Base-by-base conservation (phyloP, 176 grass and related monocot genomes). In the Carex cristatella region DNA sequence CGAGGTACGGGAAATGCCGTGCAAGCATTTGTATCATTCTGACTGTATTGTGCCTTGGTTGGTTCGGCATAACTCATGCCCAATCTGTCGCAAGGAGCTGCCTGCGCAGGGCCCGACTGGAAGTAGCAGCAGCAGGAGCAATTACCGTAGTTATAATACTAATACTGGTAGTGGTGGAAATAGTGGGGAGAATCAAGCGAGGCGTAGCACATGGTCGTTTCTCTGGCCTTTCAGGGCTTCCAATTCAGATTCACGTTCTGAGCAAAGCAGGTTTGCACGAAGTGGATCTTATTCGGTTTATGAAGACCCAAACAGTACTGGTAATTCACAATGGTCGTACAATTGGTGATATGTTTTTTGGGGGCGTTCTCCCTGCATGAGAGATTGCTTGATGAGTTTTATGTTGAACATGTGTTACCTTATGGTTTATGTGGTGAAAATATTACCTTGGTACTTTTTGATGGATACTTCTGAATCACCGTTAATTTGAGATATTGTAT, bases 21-120 rank as follows among this genome's bases (percentile, higher is more conserved):
- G 96, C 82, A 95, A 94, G 85, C 96, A 99, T 87, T 64, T 99
- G 54, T 99, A 95, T 60, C 96, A 99, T 37, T 54, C 86, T 3
- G 89, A 92, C 61, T 99, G 96, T 90, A 94, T 99, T 58, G 68
- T 99, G 8, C 96, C 96, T 8, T 99, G 93, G 96, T 48, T 99
- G 76, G 77, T 92, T 65, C 91, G 89, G 81, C 96, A 95, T 79
- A 99, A 99, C 72, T 99, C 96, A 46, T 99, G 96, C 68, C 96
- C 96, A 0, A 90, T 99, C 67, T 99, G 96, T 86, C 89, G 93
- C 69, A 87, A 91, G 83, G 87, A 92, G 9, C 82, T 99, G 87
- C 88, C 91, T 18, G 48, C 81, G n/a, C 86, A 86, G 11, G 49
- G 10, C 35, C 42, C 84, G 37, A 81, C 55, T 64, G 65, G 61